A percentile compares a stretch with the other conserved stretches of the same genome.
Conservation (phyloP, 495 filamentous ascomycete species). For the Trichoderma reesei region DNA sequence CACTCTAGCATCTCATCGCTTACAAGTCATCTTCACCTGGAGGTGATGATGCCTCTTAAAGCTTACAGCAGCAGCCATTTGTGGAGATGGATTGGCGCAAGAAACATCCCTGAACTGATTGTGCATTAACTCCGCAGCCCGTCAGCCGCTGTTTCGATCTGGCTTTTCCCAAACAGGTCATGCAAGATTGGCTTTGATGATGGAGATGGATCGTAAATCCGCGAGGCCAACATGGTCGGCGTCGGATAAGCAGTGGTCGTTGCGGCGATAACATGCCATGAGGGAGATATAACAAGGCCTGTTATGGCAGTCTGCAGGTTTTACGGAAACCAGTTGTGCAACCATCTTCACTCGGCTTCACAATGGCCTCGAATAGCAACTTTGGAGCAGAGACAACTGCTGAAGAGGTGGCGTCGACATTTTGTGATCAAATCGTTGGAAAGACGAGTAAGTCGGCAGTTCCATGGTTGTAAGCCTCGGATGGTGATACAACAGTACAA, state of each 20-base stretch:
- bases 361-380: background rate
- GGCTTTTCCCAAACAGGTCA: background rate
- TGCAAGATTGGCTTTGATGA: background rate
- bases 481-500: background rate
- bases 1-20: too few relatives aligned
- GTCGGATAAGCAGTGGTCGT: too few relatives aligned
- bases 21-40: background rate
- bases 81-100: background rate
- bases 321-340: background rate
- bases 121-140: background rate
- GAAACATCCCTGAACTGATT: background rate
- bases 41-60: background rate
- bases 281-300: background rate
- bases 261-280: background rate
- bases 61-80: background rate
- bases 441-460: background rate
- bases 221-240: background rate
- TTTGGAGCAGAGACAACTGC: conserved; percentile 10
- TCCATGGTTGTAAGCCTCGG: background rate
- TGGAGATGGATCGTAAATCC: background rate
- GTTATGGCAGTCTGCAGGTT: background rate
- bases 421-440: background rate
- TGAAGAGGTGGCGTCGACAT: background rate
- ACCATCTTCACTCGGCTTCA: background rate
- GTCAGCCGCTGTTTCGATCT: background rate